Conservation (phyloP, 805 yeast species). For the Candida boidinii region DNA sequence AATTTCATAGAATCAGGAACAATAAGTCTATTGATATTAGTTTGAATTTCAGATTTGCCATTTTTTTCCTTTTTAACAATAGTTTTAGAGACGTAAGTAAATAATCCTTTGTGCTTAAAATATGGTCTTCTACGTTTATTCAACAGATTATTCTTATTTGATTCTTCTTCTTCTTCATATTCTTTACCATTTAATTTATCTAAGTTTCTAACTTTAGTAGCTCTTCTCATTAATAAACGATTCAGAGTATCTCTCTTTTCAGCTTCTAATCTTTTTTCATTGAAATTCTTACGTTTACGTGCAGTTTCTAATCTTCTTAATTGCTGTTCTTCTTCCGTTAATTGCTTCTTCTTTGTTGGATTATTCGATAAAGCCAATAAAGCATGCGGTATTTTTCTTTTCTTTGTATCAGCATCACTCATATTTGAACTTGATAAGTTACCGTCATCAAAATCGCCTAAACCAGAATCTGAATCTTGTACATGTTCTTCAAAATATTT, state of each 20-base stretch:
- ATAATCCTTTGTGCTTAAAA: conserved; percentile 35
- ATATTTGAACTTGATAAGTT: conserved; percentile 4
- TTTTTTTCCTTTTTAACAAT: conserved; percentile 9
- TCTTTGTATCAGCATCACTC: conserved; percentile 1
- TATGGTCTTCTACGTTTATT: conserved; percentile 29
- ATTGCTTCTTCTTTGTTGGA: conserved; percentile 39
- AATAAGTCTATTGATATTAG: too few species aligned
- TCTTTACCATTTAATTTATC: conserved; percentile 18
- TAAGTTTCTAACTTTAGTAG: conserved; percentile 52
- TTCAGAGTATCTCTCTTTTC: conserved; percentile 90
- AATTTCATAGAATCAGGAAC: conserved; percentile 15
- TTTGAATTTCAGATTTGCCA: too few species aligned
- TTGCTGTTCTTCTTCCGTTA: conserved; percentile 80
- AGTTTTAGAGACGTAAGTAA: conserved; percentile 29
- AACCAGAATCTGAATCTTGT: conserved; percentile 16
- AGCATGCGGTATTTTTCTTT: conserved; percentile 12
- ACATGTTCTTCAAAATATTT: conserved; percentile 27
- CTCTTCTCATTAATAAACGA: conserved; percentile 75
- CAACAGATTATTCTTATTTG: too few species aligned
- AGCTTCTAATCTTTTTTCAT: conserved; percentile 76
- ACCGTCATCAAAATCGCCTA: too few species aligned
- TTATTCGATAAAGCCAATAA: conserved; percentile 30
- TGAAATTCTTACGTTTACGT: conserved; percentile 77
- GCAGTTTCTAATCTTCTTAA: conserved; percentile 81
- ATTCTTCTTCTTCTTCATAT: conserved; percentile 14